These are phyloP conservation scores for Sparassis latifolia DNA, from an alignment of 1,284 basidiomycete species.

Conservation along the genomic window DNA sequence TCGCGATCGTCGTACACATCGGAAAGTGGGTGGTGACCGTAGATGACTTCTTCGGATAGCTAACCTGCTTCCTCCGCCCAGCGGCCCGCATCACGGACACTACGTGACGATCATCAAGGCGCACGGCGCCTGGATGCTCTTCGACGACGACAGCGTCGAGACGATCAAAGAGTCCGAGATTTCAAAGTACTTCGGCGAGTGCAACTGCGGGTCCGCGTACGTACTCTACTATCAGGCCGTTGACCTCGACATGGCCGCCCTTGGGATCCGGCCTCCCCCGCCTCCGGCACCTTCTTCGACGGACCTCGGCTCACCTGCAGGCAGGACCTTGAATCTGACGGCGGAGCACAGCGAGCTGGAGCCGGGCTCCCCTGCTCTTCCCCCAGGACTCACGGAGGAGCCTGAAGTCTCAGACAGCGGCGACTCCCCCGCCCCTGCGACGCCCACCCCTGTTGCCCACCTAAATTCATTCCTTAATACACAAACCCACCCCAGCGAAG, in stretches of 20 bases:
- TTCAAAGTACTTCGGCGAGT: conserved; percentile 91
- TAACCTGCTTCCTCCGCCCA: conserved; percentile 26
- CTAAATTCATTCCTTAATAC: too few relatives aligned
- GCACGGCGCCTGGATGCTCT: conserved; percentile 81
- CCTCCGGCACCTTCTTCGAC: conserved; percentile 15
- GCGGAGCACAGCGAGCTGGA: conserved; percentile 11
- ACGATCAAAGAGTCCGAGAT: conserved; percentile 88
- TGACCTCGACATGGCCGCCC: conserved; percentile 67
- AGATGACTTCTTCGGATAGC: background rate
- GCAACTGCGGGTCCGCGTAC: conserved; percentile 85
- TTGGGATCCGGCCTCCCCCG: conserved; percentile 50
- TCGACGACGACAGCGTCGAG: conserved; percentile 92
- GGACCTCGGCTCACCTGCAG: conserved; percentile 16
- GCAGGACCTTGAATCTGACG: conserved; percentile 1
- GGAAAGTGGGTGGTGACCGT: conserved; percentile 57
- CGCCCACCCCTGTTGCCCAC: conserved; percentile 8
- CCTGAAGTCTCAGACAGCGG: conserved; percentile 28
- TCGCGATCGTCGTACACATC: conserved; percentile 95
- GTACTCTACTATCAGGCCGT: conserved; percentile 96
- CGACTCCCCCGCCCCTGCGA: conserved; percentile 22
- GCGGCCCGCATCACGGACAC: conserved; percentile 94
- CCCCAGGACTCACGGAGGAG: conserved; percentile 46
- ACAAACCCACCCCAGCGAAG: conserved; percentile 3
- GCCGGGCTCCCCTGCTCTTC: conserved; percentile 29
- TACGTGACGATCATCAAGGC: conserved; percentile 95